Percentiles rank a stretch among this genome's conserved stretches.
Conservation (phyloP, 164 flowering plant species). For the Nelumbo lutea region DNA sequence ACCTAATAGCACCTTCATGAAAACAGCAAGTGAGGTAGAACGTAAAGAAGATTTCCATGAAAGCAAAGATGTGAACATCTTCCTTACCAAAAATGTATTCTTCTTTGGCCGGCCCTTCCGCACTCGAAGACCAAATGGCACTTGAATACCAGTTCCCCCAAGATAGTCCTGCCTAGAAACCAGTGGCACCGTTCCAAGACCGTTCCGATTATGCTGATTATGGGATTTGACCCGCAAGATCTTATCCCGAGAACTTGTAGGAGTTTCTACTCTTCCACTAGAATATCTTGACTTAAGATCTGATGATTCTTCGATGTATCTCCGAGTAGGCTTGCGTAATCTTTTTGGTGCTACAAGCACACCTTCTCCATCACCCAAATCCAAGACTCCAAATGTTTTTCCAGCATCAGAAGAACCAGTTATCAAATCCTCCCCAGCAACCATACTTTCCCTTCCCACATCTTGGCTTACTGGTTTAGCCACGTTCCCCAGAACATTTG, state of each 20-base stretch:
- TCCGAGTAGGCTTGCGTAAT: conserved; percentile 81
- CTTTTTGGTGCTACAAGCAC: conserved; percentile 45
- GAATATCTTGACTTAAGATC: conserved; percentile 53
- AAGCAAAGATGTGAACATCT: too few species aligned
- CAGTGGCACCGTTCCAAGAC: conserved; percentile 27
- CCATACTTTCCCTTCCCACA: conserved; percentile 5
- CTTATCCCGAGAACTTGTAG: conserved; percentile 25
- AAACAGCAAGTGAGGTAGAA: too few species aligned
- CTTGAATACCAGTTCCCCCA: conserved; percentile 78
- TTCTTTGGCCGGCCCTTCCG: conserved; percentile 91
- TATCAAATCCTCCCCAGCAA: conserved; percentile 9
- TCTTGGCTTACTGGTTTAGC: conserved; percentile 5
- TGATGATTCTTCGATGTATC: conserved; percentile 94
- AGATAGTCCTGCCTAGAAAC: conserved; percentile 63
- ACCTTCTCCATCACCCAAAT: conserved; percentile 17
- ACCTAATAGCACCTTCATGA: too few species aligned
- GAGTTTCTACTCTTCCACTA: conserved; percentile 36
- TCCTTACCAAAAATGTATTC: conserved; percentile 15
- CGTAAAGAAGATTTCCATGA: too few species aligned
- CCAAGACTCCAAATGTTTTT: background rate
- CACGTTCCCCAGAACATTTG: conserved; percentile 6
- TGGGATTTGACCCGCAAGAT: conserved; percentile 26
- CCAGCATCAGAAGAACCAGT: conserved; percentile 19
- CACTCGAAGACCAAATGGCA: conserved; percentile 74
- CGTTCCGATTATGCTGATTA: conserved; percentile 26